Conservation (phyloP, 495 filamentous ascomycete genomes). For the Pseudoneurospora amorphoporcata region DNA sequence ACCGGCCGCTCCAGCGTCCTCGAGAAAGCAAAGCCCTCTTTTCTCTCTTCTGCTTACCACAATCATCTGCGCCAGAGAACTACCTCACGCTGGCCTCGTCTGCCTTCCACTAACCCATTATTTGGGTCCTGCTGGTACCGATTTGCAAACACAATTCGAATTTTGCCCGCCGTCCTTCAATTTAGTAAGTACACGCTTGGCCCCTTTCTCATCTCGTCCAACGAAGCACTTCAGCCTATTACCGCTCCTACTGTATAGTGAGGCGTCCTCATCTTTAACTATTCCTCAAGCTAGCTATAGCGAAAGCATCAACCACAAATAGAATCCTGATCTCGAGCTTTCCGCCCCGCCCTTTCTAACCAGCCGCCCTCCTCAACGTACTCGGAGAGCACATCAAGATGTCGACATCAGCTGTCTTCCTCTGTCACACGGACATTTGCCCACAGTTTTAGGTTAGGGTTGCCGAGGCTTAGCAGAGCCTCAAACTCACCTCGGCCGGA, state of each 20-base stretch:
- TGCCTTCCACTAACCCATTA: neutral
- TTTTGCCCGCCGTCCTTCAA: no score
- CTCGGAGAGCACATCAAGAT: neutral
- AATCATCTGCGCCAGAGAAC: neutral
- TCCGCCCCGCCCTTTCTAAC: neutral
- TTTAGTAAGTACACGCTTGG: neutral
- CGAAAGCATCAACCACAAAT: neutral
- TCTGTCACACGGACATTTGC: no score
- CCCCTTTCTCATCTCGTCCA: neutral
- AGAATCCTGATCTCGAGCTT: neutral
- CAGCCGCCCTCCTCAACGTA: neutral
- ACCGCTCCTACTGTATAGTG: neutral
- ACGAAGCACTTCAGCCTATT: neutral
- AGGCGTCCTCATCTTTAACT: neutral
- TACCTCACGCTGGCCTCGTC: neutral
- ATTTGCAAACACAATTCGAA: neutral
- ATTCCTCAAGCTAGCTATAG: neutral
- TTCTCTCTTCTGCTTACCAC: neutral
- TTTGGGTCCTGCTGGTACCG: neutral
- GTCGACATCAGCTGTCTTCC: neutral
- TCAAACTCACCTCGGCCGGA: no score
- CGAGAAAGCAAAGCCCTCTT: no score
- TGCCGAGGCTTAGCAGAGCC: no score
- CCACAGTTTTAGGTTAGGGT: no score
- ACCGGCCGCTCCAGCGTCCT: no score